Percentiles rank a stretch among this genome's conserved stretches.
Conservation (phyloP, 495 filamentous ascomycete genomes). For the Penicillium samsonianum region DNA sequence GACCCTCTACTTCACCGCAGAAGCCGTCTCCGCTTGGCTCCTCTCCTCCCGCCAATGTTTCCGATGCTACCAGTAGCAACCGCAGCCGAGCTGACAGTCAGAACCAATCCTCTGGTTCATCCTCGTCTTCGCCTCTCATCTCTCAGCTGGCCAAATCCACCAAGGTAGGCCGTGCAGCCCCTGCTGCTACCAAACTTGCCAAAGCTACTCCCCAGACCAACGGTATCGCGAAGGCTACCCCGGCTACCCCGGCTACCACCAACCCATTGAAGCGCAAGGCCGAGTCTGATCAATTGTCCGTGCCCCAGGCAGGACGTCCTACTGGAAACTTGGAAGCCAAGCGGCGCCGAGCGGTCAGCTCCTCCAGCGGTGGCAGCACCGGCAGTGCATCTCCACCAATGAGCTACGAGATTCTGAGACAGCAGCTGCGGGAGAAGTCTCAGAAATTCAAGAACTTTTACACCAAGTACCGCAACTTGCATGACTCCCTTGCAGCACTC, state of each 20-base stretch:
- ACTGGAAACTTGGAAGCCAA: conserved; percentile 46
- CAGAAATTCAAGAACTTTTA: conserved; percentile 63
- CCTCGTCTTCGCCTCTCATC: conserved; percentile 46
- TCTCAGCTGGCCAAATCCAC: conserved; percentile 37
- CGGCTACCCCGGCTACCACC: conserved; percentile 29
- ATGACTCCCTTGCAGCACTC: conserved; percentile 56
- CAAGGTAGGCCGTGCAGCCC: conserved; percentile 19
- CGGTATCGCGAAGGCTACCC: conserved; percentile 28
- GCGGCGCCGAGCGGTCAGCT: conserved; percentile 46
- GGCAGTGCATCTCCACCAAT: conserved; percentile 50
- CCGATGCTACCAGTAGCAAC: conserved; percentile 54
- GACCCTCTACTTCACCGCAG: conserved; percentile 55
- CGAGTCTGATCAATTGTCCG: conserved; percentile 35
- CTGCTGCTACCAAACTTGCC: conserved; percentile 17
- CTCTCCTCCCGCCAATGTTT: conserved; percentile 75
- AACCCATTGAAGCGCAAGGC: conserved; percentile 54
- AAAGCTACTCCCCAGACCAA: conserved; percentile 25
- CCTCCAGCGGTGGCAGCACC: conserved; percentile 49
- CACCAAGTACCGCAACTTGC: conserved; percentile 61
- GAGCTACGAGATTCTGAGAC: conserved; percentile 41
- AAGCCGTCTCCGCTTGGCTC: conserved; percentile 76
- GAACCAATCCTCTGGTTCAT: conserved; percentile 47
- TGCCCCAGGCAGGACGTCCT: conserved; percentile 27
- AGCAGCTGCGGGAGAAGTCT: conserved; percentile 55
- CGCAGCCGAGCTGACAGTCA: conserved; percentile 45